Percentiles rank a stretch among this genome's conserved stretches.
These are phyloP conservation scores for Exophiala phaeomuriformis DNA, from an alignment of 2,329 filamentous ascomycete genomes.

Conservation along the genomic window DNA sequence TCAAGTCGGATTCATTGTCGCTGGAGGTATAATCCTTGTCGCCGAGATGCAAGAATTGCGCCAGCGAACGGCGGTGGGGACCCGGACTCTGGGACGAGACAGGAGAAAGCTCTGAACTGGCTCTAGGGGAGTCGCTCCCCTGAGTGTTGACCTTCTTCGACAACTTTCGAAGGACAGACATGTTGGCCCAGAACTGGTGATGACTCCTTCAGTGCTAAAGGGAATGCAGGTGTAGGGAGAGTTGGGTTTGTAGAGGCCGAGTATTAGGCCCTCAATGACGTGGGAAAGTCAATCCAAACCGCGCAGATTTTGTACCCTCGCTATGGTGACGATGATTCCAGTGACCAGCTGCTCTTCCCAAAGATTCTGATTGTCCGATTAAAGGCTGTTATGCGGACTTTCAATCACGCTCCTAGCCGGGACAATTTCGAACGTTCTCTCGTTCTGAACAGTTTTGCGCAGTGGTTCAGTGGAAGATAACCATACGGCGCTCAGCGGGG, in stretches of 20 bases:
- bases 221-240: neutral
- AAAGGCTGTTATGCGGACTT: no score
- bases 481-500: neutral
- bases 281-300: no score
- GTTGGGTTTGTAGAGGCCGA: no score
- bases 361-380: no score
- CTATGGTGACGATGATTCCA: no score
- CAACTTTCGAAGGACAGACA: conserved; percentile 28
- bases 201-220: neutral
- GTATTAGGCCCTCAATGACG: no score
- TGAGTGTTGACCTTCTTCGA: conserved; percentile 34
- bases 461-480: neutral
- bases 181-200: conserved; percentile 1
- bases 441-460: neutral
- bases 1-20: conserved; percentile 30
- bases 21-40: conserved; percentile 35
- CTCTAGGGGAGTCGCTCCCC: conserved; percentile 22
- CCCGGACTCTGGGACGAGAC: conserved; percentile 28
- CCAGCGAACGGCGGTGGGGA: conserved; percentile 37
- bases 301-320: no score
- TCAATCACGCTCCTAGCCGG: neutral
- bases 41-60: conserved; percentile 34
- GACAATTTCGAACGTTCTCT: neutral
- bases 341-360: no score
- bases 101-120: conserved; percentile 16